Base-by-base conservation (phyloP, 352 stramenopile species). In the Paralagenidium karlingii region DNA sequence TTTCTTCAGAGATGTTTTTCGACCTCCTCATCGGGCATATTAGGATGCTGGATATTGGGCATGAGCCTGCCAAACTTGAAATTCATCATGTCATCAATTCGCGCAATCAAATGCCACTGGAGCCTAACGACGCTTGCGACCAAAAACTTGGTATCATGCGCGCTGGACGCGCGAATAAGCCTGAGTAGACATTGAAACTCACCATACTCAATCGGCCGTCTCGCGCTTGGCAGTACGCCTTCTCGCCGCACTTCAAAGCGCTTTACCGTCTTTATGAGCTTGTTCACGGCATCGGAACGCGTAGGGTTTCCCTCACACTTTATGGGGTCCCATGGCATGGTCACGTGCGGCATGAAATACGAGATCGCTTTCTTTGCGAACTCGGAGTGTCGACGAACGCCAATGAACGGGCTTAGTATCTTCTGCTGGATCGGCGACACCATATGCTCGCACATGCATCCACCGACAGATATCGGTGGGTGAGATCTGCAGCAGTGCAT, bases 31-130 rank as follows among this genome's bases (percentile, higher is more conserved):
- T 41, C 18, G 47, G 46, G n/a, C 16, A 52, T 5, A 55, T 12
- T 10, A 55, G 36, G 5, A 41, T 54, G n/a, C n/a, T n/a, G n/a
- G n/a, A n/a, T n/a, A n/a, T n/a, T n/a, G n/a, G n/a, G n/a, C n/a
- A n/a, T n/a, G n/a, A n/a, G n/a, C n/a, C n/a, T n/a, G n/a, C n/a
- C n/a, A n/a, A n/a, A n/a, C n/a, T n/a, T n/a, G n/a, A n/a, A n/a
- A n/a, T 53, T 53, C 49, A 53, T 49, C 44, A 58, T 58, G 36
- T 58, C 45, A 22, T 58, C 50, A 15, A 58, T 53, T 2, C 43
- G 34, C 19, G 43, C 34, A 1, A 36, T 36, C 3, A 53, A 34
- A 26, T 58, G 34, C 43, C 43, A 58, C 21, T 58, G 43, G 11
- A 58, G 18, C 0, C 43, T 21, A 3, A 58, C 5, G 1, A 48